phyloP scores from a whole-genome alignment of 2,329 filamentous ascomycete species.

The Cercospora nicotianae region DNA sequence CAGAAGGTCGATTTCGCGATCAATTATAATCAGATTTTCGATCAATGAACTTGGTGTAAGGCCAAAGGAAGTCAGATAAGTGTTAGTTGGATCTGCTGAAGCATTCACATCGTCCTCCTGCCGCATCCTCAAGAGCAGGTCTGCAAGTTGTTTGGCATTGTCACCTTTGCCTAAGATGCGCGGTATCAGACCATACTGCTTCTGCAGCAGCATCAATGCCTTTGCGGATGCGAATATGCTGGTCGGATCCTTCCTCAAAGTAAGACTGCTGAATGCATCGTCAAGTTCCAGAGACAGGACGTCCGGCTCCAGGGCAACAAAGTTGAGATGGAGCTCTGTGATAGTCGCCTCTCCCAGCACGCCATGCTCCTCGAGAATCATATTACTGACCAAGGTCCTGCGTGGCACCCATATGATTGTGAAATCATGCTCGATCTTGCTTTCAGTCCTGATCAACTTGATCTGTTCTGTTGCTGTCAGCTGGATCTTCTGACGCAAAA shows the following conservation, averaged over 20 bases:
- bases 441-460: conserved; percentile 82
- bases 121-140: conserved; percentile 85
- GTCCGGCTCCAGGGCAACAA: conserved; percentile 89
- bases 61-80: conserved; percentile 58
- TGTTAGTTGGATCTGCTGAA: conserved; percentile 42
- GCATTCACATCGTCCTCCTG: conserved; percentile 72
- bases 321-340: conserved; percentile 80
- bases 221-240: conserved; percentile 85
- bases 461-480: conserved; percentile 69
- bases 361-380: conserved; percentile 87
- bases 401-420: conserved; percentile 95
- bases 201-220: conserved; percentile 91
- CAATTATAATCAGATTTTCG: conserved; percentile 90
- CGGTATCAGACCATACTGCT: conserved; percentile 88
- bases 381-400: conserved; percentile 85
- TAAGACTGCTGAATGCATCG: conserved; percentile 82
- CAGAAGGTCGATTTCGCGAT: conserved; percentile 91
- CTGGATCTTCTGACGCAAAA: conserved; percentile 1
- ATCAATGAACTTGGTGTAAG: conserved; percentile 82
- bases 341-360: conserved; percentile 91
- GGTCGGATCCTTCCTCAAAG: conserved; percentile 85
- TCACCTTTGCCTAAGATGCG: conserved; percentile 94
- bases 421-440: conserved; percentile 89
- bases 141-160: conserved; percentile 83
- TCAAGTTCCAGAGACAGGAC: conserved; percentile 87